Base-by-base conservation (phyloP, 352 stramenopile genomes). In the Pythium aristosporum region DNA sequence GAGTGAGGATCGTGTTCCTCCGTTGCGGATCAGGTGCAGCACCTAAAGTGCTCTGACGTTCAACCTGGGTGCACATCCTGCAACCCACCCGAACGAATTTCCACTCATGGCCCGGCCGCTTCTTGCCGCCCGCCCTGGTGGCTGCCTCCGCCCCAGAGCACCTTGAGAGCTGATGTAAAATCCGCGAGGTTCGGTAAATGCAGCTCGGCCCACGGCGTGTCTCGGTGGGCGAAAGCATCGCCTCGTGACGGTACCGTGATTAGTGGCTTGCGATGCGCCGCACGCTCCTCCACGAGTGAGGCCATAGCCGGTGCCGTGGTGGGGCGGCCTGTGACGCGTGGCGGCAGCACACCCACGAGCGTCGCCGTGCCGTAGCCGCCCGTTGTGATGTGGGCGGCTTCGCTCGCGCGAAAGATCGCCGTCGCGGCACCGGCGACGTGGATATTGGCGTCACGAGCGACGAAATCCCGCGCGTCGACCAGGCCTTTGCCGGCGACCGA, bases 361-460 rank as follows among this genome's bases (percentile, higher is more conserved):
- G 53, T 67, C 12, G 61, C 61, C 1, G 43, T 62, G 20, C 51
- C 60, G 53, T 57, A 62, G 1, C 61, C 61, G 16, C 47, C 43
- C 21, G 32, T 52, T 20, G 37, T 15, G 28, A 39, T 28, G 15
- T 67, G 44, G 34, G 44, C 53, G 5, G 7, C n/a, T 21, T 67
- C 61, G 16, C 61, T 62, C 2, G 61, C 44, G 16, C 52, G 53
- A 16, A 62, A 57, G 36, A 56, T 7, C 13, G 43, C 53, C 11
- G 50, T 61, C 25, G 50, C 60, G 1, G 34, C 34, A 3, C 60
- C 60, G 2, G 51, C 15, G 5, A 46, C 41, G 12, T 57, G 39
- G 44, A 67, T 20, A n/a, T 52, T 44, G 5, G 61, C 52, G 4
- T 67, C 61, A 2, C 61, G 60, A 37, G 52, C 53, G 16, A 67